Base-by-base conservation (phyloP, 768 basidiomycete genomes). In the Boletus patriciae region DNA sequence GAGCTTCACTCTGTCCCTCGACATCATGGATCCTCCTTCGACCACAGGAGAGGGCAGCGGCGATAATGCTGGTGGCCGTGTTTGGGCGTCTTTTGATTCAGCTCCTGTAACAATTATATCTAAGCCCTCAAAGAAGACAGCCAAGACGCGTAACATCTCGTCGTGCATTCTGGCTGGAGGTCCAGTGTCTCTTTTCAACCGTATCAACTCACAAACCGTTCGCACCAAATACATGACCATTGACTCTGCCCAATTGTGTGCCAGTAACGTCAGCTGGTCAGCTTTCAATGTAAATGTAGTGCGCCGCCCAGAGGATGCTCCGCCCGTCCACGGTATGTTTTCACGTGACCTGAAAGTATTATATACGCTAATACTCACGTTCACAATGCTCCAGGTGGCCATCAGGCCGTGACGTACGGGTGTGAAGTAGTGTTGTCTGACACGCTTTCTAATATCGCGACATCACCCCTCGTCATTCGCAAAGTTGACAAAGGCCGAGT, bases 221-320 rank as follows among this genome's bases (percentile, higher is more conserved):
- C 88, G 94, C 68, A 97, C 94, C 55, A 96, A 96, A 78, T 98
- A 95, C 73, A 94, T 98, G 91, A 92, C 90, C 52, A 87, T 95
- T 70, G 92, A 95, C 63, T 83, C 86, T 63, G 85, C 82, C 50
- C 85, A 87, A 67, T 76, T 93, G 55, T 89, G 88, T 74, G 91
- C 93, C n/a, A 92, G 89, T 72, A 94, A 93, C 69, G 78, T 90
- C 61, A 82, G 88, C 45, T 96, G 94, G 94, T 92, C 92, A 54
- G 93, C 94, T 36, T 95, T 96, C 78, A 92, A 88, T 67, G 90
- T 96, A 67, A 92, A 92, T 70, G 89, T 96, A 54, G 82, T 94
- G 46, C 87, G 86, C 52, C 84, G 86, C 50, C 83, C 84, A 52
- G 82, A 84, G 59, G 88, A 89, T 62, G 75, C 79, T 46, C 74